Base-by-base conservation (phyloP, 176 grass and related monocot species). In the Carex myosuroides region DNA sequence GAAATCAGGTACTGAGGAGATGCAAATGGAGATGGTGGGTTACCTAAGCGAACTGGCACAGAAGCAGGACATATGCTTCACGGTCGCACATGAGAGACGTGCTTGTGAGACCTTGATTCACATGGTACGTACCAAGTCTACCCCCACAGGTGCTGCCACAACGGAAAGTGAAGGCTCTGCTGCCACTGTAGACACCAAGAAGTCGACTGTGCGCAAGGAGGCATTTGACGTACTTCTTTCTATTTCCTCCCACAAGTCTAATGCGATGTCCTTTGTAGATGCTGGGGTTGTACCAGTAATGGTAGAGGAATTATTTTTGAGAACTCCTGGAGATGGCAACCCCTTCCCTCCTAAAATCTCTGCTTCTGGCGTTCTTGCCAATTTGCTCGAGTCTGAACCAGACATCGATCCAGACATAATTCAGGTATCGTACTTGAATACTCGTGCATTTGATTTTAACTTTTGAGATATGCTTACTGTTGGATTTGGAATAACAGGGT, bases 1-100 rank as follows among this genome's bases (percentile, higher is more conserved):
- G 50, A 82, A 84, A 79, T 39, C 91, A 99, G 96, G 92, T 12
- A 81, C 88, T 22, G 96, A 95, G 87, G 88, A 94, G 55, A 88
- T 92, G 35, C 96, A 95, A 81, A 94, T 92, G 88, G 88, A 95
- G 87, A 99, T 99, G 93, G 96, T 92, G 6, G 80, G 88, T 71
- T 99, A 99, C 85, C 93, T 99, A 0, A 87, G 93, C 0, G 96
- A 99, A 37, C 81, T 99, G 41, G 81, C 89, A 8, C 91, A 90
- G 8, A 93, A 94, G 84, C 91, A 95, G 64, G 91, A 95, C 65
- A 92, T 94, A 93, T 90, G 87, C 63, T 93, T 89, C 68, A 88
- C 84, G 70, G 88, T 95, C 0, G 90, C 93, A 3, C 88, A 86
- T 20, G 94, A 83, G 24, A 83, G 13, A 21, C 81, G 85, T 12